A percentile compares a stretch with the other conserved stretches of the same genome.
phyloP scores from a whole-genome alignment of 345 rosid species.

The Boechera stricta region DNA sequence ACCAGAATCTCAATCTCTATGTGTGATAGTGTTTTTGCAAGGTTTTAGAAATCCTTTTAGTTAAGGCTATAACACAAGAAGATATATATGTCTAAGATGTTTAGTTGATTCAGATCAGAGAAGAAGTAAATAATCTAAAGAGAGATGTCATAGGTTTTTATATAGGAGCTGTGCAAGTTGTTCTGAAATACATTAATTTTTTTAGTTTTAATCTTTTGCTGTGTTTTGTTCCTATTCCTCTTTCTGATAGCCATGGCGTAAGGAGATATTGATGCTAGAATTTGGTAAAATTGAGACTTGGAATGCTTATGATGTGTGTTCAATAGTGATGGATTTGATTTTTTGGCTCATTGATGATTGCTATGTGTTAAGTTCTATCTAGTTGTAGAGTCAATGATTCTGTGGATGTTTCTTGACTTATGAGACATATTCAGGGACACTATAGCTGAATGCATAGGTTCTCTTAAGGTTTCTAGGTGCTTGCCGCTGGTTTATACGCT shows the following conservation, averaged over 20 bases:
- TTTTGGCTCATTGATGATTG: slow-evolving; percentile 1
- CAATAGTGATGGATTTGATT: neutral
- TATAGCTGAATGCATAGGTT: neutral
- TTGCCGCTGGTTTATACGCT: neutral
- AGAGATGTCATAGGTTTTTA: slow-evolving; percentile 41
- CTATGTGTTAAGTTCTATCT: neutral
- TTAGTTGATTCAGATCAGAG: slow-evolving; percentile 1
- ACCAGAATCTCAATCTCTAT: slow-evolving; percentile 7
- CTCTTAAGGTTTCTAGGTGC: neutral
- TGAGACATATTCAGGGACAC: neutral
- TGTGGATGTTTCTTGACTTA: neutral
- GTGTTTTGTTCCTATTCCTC: no score
- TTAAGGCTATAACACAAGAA: slow-evolving; percentile 1
- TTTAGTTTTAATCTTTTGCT: no score
- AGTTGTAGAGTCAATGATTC: neutral
- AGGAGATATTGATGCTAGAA: no score
- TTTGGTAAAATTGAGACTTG: no score
- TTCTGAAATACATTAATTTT: slow-evolving; percentile 60
- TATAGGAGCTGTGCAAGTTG: slow-evolving; percentile 94
- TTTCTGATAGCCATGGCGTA: no score
- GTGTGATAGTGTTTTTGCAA: slow-evolving; percentile 12
- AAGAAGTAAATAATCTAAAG: slow-evolving; percentile 8
- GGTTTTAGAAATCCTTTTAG: neutral
- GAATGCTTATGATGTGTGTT: neutral
- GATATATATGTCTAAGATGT: slow-evolving; percentile 1